Base-by-base conservation (phyloP, 257 asterid genomes). In the Phtheirospermum japonicum region DNA sequence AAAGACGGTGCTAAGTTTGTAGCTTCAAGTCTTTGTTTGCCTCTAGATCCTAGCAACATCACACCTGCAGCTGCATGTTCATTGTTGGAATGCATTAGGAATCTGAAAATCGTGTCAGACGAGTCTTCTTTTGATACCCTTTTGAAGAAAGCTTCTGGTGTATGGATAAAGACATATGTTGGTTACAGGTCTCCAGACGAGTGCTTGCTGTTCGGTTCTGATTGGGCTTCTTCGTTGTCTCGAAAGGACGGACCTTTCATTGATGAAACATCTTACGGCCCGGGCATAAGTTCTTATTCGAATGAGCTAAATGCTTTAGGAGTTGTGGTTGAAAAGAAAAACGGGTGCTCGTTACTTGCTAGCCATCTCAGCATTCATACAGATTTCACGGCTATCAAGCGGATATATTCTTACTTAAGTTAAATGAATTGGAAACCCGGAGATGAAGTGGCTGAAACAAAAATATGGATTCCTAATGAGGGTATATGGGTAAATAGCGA, bases 31-130 rank as follows among this genome's bases (percentile, higher is more conserved):
- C 52, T 45, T 16, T 18, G 52, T 14, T 16, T 45, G 20, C 52
- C 52, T 45, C 52, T 12, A 16, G 52, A 45, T 45, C 52, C 52
- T 6, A 45, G 52, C 52, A 16, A 8, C 52, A 45, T 45, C 17
- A 45, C 52, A 6, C 19, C 52, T 45, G 52, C 52, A 45, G 52
- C 52, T 16, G 7, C 52, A 13, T 45, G n/a, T 45, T 45, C 52
- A n/a, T 45, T 45, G 52, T n/a, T 45, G 19, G 23, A 45, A 14
- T 45, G 52, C 52, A 45, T 45, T 16, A n/a, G 52, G 52, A 45
- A 14, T 16, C 52, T 45, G 23, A 17, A 4, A 13, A 45, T 0
- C 7, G 9, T 12, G 2, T 1, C 3, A 14, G 20, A 45, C 6
- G 20, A 3, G 9, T 9, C n/a, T 45, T 45, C 52, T 4, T 4